Evolutionary conservation across 1,284 basidiomycete genomes (phyloP).

Genomic region (Austroboletus novae-zelandiae): DNA sequence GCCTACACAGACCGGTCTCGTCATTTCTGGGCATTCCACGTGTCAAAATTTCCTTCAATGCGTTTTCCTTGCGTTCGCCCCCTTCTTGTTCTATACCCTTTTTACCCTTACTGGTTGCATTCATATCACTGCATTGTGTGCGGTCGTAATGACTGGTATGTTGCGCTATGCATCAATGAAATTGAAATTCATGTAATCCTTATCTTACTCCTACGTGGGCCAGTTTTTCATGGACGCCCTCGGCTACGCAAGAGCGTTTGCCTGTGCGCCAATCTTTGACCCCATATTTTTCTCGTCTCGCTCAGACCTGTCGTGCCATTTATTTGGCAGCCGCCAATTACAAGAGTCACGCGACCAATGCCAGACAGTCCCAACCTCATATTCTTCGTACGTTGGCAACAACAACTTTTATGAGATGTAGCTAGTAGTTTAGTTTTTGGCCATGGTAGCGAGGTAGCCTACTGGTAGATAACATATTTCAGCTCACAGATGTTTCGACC

Average conservation of each 20-base stretch:
- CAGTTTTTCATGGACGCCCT: not conserved
- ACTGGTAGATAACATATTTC: too few species aligned
- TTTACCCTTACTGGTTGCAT: constrained; percentile 7
- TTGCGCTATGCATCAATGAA: constrained; percentile 25
- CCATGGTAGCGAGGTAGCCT: too few species aligned
- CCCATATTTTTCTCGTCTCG: constrained; percentile 10
- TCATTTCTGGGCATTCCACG: constrained; percentile 11
- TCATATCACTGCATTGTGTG: constrained; percentile 19
- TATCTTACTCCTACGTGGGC: too few species aligned
- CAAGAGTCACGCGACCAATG: constrained; percentile 17
- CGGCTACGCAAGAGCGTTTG: constrained; percentile 8
- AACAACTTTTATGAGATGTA: too few species aligned
- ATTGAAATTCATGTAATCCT: constrained; percentile 10
- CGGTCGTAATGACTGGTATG: constrained; percentile 24
- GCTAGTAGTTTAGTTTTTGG: too few species aligned
- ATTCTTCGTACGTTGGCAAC: too few species aligned
- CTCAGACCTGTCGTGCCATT: constrained; percentile 17
- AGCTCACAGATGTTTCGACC: too few species aligned
- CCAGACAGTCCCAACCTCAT: too few species aligned
- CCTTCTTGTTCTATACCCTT: constrained; percentile 28
- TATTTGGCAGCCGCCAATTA: constrained; percentile 6
- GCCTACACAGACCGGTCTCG: constrained; percentile 29
- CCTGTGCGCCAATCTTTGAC: constrained; percentile 21
- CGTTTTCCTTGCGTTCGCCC: constrained; percentile 4
- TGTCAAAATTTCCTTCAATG: constrained; percentile 1